These are phyloP conservation scores for Fusarium piperis DNA, from an alignment of 2,329 filamentous ascomycete species.

Conservation along the genomic window DNA sequence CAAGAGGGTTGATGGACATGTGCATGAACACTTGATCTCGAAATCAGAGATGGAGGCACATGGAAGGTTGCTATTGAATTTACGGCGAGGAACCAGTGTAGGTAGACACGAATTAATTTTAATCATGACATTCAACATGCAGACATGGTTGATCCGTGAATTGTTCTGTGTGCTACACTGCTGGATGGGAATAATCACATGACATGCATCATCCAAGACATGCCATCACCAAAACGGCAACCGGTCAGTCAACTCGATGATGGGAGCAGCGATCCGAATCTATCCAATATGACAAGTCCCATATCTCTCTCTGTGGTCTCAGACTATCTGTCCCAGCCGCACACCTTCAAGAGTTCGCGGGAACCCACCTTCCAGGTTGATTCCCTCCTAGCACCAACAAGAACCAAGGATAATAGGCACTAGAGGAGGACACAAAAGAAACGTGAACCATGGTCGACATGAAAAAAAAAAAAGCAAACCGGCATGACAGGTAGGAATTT, in stretches of 20 bases:
- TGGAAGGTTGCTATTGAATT: not conserved
- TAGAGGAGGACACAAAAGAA: not conserved
- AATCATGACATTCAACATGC: not conserved
- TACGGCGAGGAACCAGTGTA: not conserved
- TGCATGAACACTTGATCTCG: not conserved
- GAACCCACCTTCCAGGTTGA: not conserved
- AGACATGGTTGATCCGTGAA: not conserved
- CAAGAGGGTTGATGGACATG: not conserved
- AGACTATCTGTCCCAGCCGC: not conserved
- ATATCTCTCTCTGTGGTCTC: not conserved
- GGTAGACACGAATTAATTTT: not conserved
- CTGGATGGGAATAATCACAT: not conserved
- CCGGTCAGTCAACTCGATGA: not conserved
- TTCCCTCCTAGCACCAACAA: not conserved
- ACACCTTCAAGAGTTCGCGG: not conserved
- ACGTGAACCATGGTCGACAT: conserved; percentile 13
- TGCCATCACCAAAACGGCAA: not conserved
- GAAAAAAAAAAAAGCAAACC: conserved; percentile 14
- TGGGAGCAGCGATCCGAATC: not conserved
- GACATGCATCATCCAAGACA: not conserved
- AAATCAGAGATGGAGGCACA: not conserved
- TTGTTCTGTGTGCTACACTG: not conserved
- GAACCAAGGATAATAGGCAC: not conserved
- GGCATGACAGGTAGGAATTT: not conserved
- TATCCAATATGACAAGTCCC: not conserved